Evolutionary conservation across 345 rosid genomes (phyloP), one percentile per base, ranked within the genome.

Genomic region (Linum trigynum): DNA sequence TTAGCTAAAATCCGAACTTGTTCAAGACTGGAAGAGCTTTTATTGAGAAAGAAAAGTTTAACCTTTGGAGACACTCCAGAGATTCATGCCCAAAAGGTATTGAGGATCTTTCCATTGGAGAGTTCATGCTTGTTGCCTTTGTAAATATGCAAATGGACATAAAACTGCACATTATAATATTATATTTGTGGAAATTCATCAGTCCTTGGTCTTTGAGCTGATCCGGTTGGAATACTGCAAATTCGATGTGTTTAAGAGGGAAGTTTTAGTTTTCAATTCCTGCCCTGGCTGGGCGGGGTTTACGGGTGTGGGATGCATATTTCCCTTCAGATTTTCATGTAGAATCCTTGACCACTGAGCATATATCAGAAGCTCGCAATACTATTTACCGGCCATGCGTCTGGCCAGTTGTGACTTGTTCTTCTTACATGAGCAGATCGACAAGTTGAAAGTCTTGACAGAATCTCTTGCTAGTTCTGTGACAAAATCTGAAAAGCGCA

Each of bases 1-100:
- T 86, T 88, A 68, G 81, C 85, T 50, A 81, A 79, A 67, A 81
- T 88, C 56, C 88, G 90, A 62, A 78, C 82, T 42, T 92, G 96
- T 76, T 83, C 96, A 63, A 80, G 84, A 69, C 59, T 92, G 78
- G 97, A 92, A 79, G 87, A 86, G 71, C 88, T 88, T 81, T 74
- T 86, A 62, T 68, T 84, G 71, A 85, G 74, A 79, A 88, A 90
- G 86, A 88, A 85, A 71, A 68, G 61, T 76, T 69, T 85, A 40
- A 82, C 68, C 81, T 80, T 75, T 75, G 97, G 97, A 60, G 99
- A 92, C 69, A 84, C 97, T 67, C 80, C 86, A 32, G 97, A 92
- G 78, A 59, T 86, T 74, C 99, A 86, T 88, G 94, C 96, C 65
- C 97, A 84, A 75, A 90, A 90, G 90, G 99, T 92, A 67, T 67